phyloP scores from a whole-genome alignment of 768 basidiomycete species.

The Auriscalpium vulgare region DNA sequence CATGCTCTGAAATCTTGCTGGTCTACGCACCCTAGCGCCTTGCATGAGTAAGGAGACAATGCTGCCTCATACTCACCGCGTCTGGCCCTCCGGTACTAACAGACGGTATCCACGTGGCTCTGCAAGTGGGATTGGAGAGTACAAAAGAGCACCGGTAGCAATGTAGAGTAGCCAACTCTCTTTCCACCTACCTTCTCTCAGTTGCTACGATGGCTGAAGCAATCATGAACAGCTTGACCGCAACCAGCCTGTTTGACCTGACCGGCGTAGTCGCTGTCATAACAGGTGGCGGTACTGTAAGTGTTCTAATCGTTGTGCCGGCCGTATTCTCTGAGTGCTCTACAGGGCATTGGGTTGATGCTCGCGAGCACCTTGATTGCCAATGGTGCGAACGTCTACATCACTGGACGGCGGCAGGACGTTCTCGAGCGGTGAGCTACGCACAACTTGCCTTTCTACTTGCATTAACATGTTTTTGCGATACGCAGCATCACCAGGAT shows the following conservation, averaged over 20 bases:
- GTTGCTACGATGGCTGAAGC: slow-evolving; percentile 13
- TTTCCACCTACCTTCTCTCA: too few relatives aligned
- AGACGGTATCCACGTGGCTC: too few relatives aligned
- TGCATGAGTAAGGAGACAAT: too few relatives aligned
- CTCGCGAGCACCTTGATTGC: slow-evolving; percentile 37
- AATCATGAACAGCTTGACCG: slow-evolving; percentile 26
- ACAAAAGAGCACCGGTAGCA: too few relatives aligned
- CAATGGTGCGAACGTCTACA: slow-evolving; percentile 42
- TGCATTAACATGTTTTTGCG: not conserved
- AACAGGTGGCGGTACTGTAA: slow-evolving; percentile 36
- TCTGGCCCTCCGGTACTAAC: too few relatives aligned
- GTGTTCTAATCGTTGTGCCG: slow-evolving; percentile 5
- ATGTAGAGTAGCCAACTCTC: too few relatives aligned
- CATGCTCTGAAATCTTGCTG: too few relatives aligned
- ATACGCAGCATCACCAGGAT: slow-evolving; percentile 23
- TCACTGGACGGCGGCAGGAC: slow-evolving; percentile 34
- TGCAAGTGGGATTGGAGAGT: too few relatives aligned
- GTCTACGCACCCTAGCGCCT: too few relatives aligned
- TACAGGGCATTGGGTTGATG: slow-evolving; percentile 42
- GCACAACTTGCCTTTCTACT: not conserved
- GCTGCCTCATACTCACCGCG: too few relatives aligned
- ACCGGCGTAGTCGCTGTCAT: slow-evolving; percentile 37
- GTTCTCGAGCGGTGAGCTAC: slow-evolving; percentile 29
- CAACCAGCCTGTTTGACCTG: slow-evolving; percentile 34
- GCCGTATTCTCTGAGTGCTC: not conserved